A percentile compares a stretch with the other conserved stretches of the same genome.
Conservation (phyloP, 2,329 filamentous ascomycete genomes). For the Arthrocladium fulminans region DNA sequence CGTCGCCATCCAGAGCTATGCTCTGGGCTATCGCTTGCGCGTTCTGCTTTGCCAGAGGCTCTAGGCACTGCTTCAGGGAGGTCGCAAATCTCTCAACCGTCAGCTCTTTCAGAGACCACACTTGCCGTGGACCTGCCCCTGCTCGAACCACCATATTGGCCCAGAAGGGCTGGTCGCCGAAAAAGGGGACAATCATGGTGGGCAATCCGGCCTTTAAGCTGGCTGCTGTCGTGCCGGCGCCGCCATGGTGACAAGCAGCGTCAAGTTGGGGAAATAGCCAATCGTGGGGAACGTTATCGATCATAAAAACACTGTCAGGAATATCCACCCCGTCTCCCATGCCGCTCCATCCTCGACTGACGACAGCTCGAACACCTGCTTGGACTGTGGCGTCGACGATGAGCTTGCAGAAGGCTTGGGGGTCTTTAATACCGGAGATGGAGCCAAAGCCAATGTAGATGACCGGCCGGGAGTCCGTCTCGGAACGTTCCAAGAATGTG, state of each 20-base stretch:
- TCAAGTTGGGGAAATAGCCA: slow-evolving; percentile 32
- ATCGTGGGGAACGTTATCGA: slow-evolving; percentile 31
- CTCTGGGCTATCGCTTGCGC: slow-evolving; percentile 29
- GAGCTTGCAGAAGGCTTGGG: slow-evolving; percentile 27
- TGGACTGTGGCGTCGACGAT: slow-evolving; percentile 29
- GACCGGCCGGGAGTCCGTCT: slow-evolving; percentile 22
- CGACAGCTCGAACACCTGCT: slow-evolving; percentile 29
- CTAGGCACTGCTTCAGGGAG: slow-evolving; percentile 30
- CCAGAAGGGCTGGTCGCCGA: slow-evolving; percentile 42
- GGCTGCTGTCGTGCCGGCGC: slow-evolving; percentile 31
- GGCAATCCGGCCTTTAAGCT: slow-evolving; percentile 30
- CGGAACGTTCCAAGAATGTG: slow-evolving; percentile 22
- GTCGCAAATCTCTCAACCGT: slow-evolving; percentile 29
- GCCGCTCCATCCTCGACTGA: slow-evolving; percentile 32
- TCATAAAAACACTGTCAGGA: slow-evolving; percentile 27
- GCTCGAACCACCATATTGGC: slow-evolving; percentile 34
- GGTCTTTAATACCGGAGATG: slow-evolving; percentile 30
- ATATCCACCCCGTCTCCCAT: slow-evolving; percentile 26
- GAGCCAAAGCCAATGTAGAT: slow-evolving; percentile 31
- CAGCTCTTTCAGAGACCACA: slow-evolving; percentile 32
- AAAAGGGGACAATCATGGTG: slow-evolving; percentile 35
- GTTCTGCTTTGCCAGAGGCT: slow-evolving; percentile 25
- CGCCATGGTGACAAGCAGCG: slow-evolving; percentile 32
- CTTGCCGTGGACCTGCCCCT: slow-evolving; percentile 34
- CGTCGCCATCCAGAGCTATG: slow-evolving; percentile 31